These are phyloP conservation scores for Neurospora sp. DNA, from an alignment of 495 filamentous ascomycete species.

Conservation along the genomic window DNA sequence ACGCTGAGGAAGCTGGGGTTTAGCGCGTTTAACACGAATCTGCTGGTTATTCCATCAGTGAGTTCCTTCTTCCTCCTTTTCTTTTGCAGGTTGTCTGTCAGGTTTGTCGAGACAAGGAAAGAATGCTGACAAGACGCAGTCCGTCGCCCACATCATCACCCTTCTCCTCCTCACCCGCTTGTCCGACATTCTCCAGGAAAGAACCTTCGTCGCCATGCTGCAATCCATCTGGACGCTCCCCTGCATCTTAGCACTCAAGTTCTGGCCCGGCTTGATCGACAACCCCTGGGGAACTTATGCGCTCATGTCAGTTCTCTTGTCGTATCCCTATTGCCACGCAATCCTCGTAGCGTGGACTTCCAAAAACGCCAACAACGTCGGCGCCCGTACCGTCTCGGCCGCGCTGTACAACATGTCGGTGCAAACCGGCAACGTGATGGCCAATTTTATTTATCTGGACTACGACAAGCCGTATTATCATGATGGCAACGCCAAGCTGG, in stretches of 20 bases:
- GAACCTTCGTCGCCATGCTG: conserved; percentile 42
- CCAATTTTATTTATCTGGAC: conserved; percentile 16
- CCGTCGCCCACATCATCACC: conserved; percentile 32
- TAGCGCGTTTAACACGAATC: conserved; percentile 55
- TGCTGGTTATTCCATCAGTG: conserved; percentile 56
- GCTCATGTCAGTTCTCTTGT: conserved; percentile 42
- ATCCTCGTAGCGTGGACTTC: conserved; percentile 57
- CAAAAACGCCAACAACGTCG: conserved; percentile 56
- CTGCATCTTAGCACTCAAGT: conserved; percentile 38
- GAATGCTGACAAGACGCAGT: conserved; percentile 32
- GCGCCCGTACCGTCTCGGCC: conserved; percentile 55
- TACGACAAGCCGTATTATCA: conserved; percentile 64
- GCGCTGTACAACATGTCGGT: conserved; percentile 43
- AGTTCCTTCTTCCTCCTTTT: neutral
- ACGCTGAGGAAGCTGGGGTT: conserved; percentile 52
- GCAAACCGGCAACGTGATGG: conserved; percentile 7
- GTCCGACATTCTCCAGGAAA: conserved; percentile 48
- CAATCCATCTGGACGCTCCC: conserved; percentile 51
- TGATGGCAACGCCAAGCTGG: conserved; percentile 52
- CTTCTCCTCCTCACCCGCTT: conserved; percentile 43
- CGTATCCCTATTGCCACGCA: conserved; percentile 33
- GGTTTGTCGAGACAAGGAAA: neutral
- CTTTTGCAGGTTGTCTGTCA: no score
- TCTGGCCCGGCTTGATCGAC: conserved; percentile 11
- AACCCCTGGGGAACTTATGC: conserved; percentile 43